Evolutionary conservation across 139 green algal species (phyloP), one percentile per base, ranked within the genome.

Genomic region (Chlamydomonas sp.): DNA sequence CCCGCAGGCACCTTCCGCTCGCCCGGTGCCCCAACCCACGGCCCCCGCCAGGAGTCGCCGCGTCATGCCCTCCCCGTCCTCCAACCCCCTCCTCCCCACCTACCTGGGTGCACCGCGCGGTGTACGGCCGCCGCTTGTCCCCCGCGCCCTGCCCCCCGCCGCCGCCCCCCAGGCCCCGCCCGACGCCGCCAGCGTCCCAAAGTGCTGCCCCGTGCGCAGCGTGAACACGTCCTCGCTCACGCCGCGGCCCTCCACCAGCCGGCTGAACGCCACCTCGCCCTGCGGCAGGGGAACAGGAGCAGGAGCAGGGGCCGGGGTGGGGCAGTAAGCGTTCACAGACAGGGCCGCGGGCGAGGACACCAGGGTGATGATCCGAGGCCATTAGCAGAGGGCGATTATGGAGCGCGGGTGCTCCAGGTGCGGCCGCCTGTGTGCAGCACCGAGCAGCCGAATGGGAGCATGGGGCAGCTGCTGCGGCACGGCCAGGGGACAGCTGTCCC

Each of bases 111-210:
- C 77, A 83, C 0, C 79, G 63, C 1, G 90, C 90, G 3, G 71
- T 88, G 83, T 90, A 91, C 12, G 85, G 78, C 5, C 90, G 86
- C 78, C 84, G 83, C 78, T 89, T 90, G 4, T 92, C 84, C 1
- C 57, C 10, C 49, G 59, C 49, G 6, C 5, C 58, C 57, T 3
- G 12, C 68, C 17, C 68, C 73, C 17, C 59, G 3, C 20, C 58
- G 17, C 3, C 59, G 9, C 16, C 60, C 1, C 14, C 77, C 2
- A 0, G 5, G 78, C 49, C 20, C 10, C 61, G 16, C 59, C 14
- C 12, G 89, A 81, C 18, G 85, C 80, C 15, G 80, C 4, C 31
- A 93, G 83, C 14, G 82, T 90, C n/a, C 90, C 90, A 84, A 93
- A 93, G 17, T 93, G 90, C 59, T 93, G 75, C 18, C 90, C 90